Evolutionary conservation across 192 early-diverging fungal genomes (phyloP).

Genomic region (Entrophospora sp.): DNA sequence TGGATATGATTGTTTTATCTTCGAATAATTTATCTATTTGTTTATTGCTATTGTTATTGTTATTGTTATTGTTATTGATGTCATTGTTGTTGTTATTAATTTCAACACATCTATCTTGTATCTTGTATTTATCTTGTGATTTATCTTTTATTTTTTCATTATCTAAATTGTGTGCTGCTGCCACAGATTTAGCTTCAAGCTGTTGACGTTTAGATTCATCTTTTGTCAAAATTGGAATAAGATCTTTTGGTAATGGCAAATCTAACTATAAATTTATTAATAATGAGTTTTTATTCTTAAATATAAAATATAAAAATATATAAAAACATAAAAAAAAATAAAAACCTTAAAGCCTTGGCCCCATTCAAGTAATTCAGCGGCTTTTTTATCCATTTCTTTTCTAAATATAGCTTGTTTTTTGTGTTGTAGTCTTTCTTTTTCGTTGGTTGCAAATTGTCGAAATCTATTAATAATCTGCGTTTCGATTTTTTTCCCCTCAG

Average conservation of each 20-base stretch:
- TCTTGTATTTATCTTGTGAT: conserved; percentile 9
- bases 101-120: neutral
- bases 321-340: too few species aligned
- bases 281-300: too few species aligned
- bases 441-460: conserved; percentile 59
- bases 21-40: conserved; percentile 19
- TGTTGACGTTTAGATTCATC: conserved; percentile 25
- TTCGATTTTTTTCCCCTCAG: too few species aligned
- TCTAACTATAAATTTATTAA: conserved; percentile 50
- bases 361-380: conserved; percentile 76
- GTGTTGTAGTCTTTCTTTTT: conserved; percentile 70
- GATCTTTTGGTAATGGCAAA: conserved; percentile 72
- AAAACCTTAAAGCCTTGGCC: conserved; percentile 62
- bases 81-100: neutral
- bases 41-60: too few species aligned
- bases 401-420: conserved; percentile 64
- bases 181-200: neutral
- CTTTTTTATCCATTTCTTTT: conserved; percentile 60
- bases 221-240: conserved; percentile 65
- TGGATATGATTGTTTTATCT: neutral
- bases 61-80: neutral
- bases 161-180: too few species aligned
- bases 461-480: conserved; percentile 47
- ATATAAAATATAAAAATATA: too few species aligned
- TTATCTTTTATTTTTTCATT: too few species aligned